Evolutionary conservation across 805 yeast species (phyloP).

Genomic region (Saturnispora quitensis): DNA sequence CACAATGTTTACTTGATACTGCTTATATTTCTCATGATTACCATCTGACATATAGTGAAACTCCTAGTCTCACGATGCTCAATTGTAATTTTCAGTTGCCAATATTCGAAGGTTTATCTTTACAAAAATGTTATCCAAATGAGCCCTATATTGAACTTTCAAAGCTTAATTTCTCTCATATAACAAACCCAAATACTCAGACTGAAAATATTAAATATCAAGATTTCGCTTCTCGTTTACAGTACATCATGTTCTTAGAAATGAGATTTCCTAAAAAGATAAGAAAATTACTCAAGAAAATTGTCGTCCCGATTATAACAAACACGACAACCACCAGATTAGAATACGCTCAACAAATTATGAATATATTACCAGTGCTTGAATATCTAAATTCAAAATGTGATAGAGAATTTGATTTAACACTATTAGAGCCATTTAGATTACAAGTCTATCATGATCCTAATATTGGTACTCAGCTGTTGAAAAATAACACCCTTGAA

Average conservation of each 20-base stretch:
- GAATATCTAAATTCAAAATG: constrained; percentile 34
- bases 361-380: constrained; percentile 45
- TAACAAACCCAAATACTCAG: background rate
- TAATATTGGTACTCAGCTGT: constrained; percentile 29
- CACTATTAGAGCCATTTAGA: constrained; percentile 23
- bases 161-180: constrained; percentile 1
- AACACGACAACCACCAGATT: constrained; percentile 40
- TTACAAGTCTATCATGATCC: constrained; percentile 28
- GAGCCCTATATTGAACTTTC: background rate
- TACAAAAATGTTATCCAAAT: constrained; percentile 2
- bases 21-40: constrained; percentile 16
- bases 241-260: constrained; percentile 49
- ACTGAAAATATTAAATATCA: constrained; percentile 1
- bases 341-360: constrained; percentile 42
- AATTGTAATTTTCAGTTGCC: constrained; percentile 31
- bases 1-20: constrained; percentile 33
- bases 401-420: constrained; percentile 43
- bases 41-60: background rate
- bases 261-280: constrained; percentile 45
- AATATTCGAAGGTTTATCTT: constrained; percentile 17
- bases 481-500: constrained; percentile 32
- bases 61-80: constrained; percentile 12
- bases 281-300: constrained; percentile 39
- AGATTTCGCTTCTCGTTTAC: constrained; percentile 38
- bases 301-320: constrained; percentile 48